Conservation (phyloP, 305 asterid species). For the Fraxinus sp. region DNA sequence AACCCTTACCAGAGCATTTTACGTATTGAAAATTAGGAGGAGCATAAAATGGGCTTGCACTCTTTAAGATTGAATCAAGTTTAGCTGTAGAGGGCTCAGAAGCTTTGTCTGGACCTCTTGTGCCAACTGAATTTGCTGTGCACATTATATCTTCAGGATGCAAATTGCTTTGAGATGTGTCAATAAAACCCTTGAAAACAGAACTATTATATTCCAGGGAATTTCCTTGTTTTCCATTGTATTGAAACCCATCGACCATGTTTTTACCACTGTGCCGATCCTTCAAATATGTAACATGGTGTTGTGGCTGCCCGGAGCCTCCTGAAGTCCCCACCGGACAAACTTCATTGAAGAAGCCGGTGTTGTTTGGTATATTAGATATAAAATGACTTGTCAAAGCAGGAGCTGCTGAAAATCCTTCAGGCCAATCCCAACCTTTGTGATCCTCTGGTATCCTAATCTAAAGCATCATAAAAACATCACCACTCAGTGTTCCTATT, state of each 20-base stretch:
- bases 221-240: conserved; percentile 30
- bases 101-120: conserved; percentile 31
- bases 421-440: conserved; percentile 72
- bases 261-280: conserved; percentile 28
- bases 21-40: conserved; percentile 33
- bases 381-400: conserved; percentile 28
- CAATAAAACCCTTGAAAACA: conserved; percentile 22
- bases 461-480: conserved; percentile 43
- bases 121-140: conserved; percentile 32
- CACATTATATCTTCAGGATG: conserved; percentile 23
- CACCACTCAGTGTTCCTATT: conserved; percentile 29
- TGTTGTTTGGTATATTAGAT: conserved; percentile 28
- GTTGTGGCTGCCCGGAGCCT: conserved; percentile 35
- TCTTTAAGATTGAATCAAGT: conserved; percentile 28
- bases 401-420: conserved; percentile 40
- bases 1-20: conserved; percentile 31
- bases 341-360: conserved; percentile 31
- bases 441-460: conserved; percentile 52
- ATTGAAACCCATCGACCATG: conserved; percentile 19
- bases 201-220: conserved; percentile 27
- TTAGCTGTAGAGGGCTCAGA: conserved; percentile 30
- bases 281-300: conserved; percentile 26
- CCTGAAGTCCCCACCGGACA: conserved; percentile 29
- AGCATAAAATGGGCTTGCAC: conserved; percentile 26
- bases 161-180: conserved; percentile 26